Conservation (phyloP, 208 protist genomes). For the Acanthamoeba royreba region DNA sequence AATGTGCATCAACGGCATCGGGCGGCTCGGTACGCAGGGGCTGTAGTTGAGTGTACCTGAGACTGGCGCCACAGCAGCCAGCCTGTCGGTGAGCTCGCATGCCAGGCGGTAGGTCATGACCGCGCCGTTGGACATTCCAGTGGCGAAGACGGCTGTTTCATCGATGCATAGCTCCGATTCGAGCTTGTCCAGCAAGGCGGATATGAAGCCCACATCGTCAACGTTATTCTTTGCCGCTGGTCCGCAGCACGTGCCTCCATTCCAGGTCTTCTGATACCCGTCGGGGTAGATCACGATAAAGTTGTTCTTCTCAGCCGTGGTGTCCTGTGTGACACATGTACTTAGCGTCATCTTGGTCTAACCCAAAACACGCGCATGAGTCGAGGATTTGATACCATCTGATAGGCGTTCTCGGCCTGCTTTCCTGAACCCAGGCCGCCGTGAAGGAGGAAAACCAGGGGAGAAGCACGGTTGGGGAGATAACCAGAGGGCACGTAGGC, state of each 20-base stretch:
- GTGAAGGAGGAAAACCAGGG: neutral
- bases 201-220: neutral
- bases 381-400: neutral
- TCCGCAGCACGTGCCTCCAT: neutral
- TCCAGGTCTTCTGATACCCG: neutral
- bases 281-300: slow-evolving; percentile 15
- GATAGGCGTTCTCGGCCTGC: neutral
- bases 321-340: neutral
- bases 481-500: neutral
- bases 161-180: neutral
- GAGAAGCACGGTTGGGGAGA: neutral
- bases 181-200: neutral
- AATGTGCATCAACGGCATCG: neutral
- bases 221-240: neutral
- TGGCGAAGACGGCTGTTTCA: neutral
- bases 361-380: too few relatives aligned
- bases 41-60: neutral
- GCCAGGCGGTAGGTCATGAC: neutral
- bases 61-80: neutral
- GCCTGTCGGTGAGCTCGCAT: neutral
- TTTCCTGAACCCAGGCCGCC: neutral
- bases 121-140: neutral
- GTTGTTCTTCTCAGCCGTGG: neutral
- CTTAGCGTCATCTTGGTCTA: too few relatives aligned
- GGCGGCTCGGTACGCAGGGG: too few relatives aligned